These are phyloP conservation scores for Viridothelium virens DNA, from an alignment of 495 filamentous ascomycete species.

Conservation along the genomic window DNA sequence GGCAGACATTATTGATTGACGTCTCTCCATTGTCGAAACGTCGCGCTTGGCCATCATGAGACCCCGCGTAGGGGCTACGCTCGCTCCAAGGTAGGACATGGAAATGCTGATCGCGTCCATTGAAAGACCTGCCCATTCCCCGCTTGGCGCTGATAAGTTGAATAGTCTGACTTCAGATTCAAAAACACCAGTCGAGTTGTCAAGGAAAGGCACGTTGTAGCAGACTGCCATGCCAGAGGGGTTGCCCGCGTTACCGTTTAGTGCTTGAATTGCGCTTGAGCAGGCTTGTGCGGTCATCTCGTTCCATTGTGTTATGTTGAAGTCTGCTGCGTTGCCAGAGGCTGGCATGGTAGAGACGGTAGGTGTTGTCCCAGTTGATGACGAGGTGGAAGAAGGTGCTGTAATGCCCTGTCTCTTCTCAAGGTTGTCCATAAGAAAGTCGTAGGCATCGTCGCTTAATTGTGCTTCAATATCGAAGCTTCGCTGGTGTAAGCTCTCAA, in stretches of 20 bases:
- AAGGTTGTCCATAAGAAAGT: slow-evolving; percentile 1
- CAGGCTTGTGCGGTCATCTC: slow-evolving; percentile 47
- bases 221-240: slow-evolving; percentile 68
- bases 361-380: neutral
- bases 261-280: slow-evolving; percentile 37
- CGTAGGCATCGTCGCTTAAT: slow-evolving; percentile 5
- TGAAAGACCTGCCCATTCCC: slow-evolving; percentile 50
- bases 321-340: neutral
- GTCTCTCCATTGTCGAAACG: slow-evolving; percentile 6
- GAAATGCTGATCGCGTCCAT: slow-evolving; percentile 49
- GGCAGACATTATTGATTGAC: neutral
- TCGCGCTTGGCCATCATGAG: slow-evolving; percentile 20
- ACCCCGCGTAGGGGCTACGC: slow-evolving; percentile 34
- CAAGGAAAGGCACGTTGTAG: slow-evolving; percentile 61
- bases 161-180: slow-evolving; percentile 64
- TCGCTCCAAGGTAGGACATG: slow-evolving; percentile 53
- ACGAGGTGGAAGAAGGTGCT: slow-evolving; percentile 6
- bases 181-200: slow-evolving; percentile 57
- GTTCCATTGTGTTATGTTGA: slow-evolving; percentile 40
- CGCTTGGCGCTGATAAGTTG: slow-evolving; percentile 49
- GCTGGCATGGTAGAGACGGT: neutral
- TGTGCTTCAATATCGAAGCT: slow-evolving; percentile 1
- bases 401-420: slow-evolving; percentile 8
- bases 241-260: slow-evolving; percentile 48
- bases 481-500: neutral